Base-by-base conservation (phyloP, 345 rosid genomes). In the Linum trigynum region DNA sequence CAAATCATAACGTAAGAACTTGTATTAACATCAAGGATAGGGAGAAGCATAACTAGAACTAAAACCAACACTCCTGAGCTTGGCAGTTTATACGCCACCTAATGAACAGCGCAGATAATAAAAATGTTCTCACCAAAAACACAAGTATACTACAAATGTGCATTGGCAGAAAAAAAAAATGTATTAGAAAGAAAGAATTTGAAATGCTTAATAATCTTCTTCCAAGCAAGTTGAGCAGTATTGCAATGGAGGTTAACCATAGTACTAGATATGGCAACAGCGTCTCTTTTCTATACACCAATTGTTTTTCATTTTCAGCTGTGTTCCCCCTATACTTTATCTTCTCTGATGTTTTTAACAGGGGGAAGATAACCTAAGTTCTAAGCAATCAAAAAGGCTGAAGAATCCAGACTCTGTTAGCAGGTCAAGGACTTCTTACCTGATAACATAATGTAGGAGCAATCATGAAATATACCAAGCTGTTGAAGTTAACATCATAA, bases 381-480 rank as follows among this genome's bases (percentile, higher is more conserved):
- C 3, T 15, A 48, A 48, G 3, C 3, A 48, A 39, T 48, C 14
- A 38, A 62, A 70, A 59, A 0, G 57, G 55, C 39, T 37, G 3
- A 61, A 68, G 39, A 65, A 12, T 50, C 38, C 9, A 17, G 4
- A 35, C 40, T 32, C 6, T 2, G 1, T 11, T 17, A 5, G 23
- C 70, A 67, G 40, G 61, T 50, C 65, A 3, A 32, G 15, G 14
- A 42, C 39, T 40, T 32, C 43, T 61, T 79, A 94, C 99, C 99
- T 94, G 99, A 81, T 91, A 94, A 74, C 99, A 94, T 69, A 94
- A 75, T 16, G 97, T 94, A 63, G 99, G 99, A 65, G 99, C 96
- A 66, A 86, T 81, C 97, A 94, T 94, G 78, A 94, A 91, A 79
- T 91, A 94, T 12, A 69, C 84, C 88, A 94, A 85, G 74, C 86